These are phyloP conservation scores for Penicillium manginii DNA, from an alignment of 495 filamentous ascomycete species.

Conservation along the genomic window DNA sequence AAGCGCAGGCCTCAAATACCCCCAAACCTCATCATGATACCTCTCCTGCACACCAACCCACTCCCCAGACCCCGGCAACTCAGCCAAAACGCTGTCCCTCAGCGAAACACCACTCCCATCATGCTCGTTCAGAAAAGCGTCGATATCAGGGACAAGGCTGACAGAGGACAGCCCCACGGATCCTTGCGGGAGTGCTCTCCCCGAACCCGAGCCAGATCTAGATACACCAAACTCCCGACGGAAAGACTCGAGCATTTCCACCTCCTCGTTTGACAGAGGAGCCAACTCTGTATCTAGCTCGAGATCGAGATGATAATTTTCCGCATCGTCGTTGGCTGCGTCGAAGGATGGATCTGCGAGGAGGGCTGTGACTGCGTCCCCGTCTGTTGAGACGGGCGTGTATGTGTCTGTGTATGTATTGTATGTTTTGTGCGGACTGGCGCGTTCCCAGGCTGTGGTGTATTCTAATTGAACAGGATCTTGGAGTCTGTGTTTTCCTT, in stretches of 20 bases:
- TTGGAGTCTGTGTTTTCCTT: slow-evolving; percentile 29
- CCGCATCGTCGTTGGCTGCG: slow-evolving; percentile 36
- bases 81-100: slow-evolving; percentile 28
- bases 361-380: slow-evolving; percentile 51
- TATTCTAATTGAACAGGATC: slow-evolving; percentile 23
- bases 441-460: slow-evolving; percentile 26
- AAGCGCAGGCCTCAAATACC: slow-evolving; percentile 64
- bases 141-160: slow-evolving; percentile 52
- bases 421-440: not conserved
- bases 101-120: slow-evolving; percentile 8
- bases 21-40: slow-evolving; percentile 82
- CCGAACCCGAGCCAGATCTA: too few relatives aligned
- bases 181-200: not conserved
- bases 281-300: not conserved
- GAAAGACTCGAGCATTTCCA: slow-evolving; percentile 44
- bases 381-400: slow-evolving; percentile 33
- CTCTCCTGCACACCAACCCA: slow-evolving; percentile 66
- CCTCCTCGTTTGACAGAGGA: slow-evolving; percentile 32
- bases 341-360: slow-evolving; percentile 57
- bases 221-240: slow-evolving; percentile 17
- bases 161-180: slow-evolving; percentile 24
- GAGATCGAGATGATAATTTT: not conserved
- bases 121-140: slow-evolving; percentile 32
- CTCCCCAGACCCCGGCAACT: slow-evolving; percentile 44
- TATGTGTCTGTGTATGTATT: not conserved